These are phyloP conservation scores for Mercurialis annua DNA, from an alignment of 345 rosid species.

Conservation along the genomic window DNA sequence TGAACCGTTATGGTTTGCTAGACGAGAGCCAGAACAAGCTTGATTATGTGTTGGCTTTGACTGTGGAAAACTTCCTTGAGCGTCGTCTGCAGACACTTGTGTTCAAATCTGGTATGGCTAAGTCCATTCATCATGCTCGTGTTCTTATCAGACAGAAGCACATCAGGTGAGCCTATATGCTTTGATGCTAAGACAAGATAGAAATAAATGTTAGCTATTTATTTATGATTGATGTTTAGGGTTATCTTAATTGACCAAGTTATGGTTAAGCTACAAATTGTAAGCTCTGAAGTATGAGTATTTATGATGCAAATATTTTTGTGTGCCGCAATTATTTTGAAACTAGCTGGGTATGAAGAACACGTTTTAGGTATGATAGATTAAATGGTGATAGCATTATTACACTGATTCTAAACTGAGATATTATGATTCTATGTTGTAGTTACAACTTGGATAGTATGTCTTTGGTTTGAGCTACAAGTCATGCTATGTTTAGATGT, in stretches of 20 bases:
- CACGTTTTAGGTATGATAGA: not conserved
- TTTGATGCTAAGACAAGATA: slow-evolving; percentile 12
- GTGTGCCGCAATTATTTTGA: not conserved
- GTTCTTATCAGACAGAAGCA: slow-evolving; percentile 70
- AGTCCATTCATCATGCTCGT: slow-evolving; percentile 66
- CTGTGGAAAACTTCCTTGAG: slow-evolving; percentile 70
- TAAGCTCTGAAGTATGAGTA: not conserved
- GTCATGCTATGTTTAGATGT: too few species aligned
- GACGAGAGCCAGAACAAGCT: slow-evolving; percentile 80
- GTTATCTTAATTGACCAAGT: not conserved
- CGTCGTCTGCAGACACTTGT: slow-evolving; percentile 65
- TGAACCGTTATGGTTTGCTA: slow-evolving; percentile 57
- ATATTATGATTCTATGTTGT: not conserved
- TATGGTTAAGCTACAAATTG: not conserved
- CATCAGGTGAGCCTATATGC: slow-evolving; percentile 41
- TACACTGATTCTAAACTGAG: not conserved
- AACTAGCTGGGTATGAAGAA: not conserved
- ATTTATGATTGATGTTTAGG: too few species aligned
- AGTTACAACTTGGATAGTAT: not conserved
- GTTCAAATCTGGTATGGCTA: slow-evolving; percentile 67
- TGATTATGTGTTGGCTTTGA: slow-evolving; percentile 64
- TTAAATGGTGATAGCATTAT: not conserved
- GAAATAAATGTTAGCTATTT: too few species aligned
- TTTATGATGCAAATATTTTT: too few species aligned
- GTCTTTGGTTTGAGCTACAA: too few species aligned